Evolutionary conservation across 352 stramenopile genomes (phyloP), one percentile per base, ranked within the genome.

Genomic region (Phytopythium ostracodes): DNA sequence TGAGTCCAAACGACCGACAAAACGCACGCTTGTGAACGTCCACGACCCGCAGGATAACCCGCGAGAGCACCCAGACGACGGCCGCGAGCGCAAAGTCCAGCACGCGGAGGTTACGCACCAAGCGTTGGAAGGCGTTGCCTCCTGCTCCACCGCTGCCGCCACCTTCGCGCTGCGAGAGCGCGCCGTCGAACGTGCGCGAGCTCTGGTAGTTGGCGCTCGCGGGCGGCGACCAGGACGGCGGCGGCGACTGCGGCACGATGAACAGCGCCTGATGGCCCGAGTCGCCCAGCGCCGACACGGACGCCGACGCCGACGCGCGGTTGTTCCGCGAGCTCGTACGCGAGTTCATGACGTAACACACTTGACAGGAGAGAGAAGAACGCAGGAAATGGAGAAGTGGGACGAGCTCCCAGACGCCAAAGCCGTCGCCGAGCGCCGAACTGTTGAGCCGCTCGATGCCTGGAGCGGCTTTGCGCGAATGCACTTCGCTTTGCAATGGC

Each of bases 11-110:
- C 42, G 42, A 47, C 42, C 42, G 18, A 18, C 42, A 9, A 44
- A 43, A 52, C 71, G 62, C 70, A 79, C 71, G 71, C 62, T 79
- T 62, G 4, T 67, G 65, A 17, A 79, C 68, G 29, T 79, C 55
- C 53, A 74, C 71, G 33, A 69, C 68, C n/a, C 64, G 60, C 43
- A 76, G 73, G 63, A 76, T 70, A 53, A 76, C 59, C 59, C 69
- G 63, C 14, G 71, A 70, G 14, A 79, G 68, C 38, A 67, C 65
- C 40, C 75, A 77, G 64, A 77, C 73, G 20, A 77, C 25, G 35
- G 67, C 59, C 25, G 70, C 70, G 42, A 75, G 67, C 25, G 57
- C 64, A 50, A 80, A 80, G 56, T 80, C 72, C 1, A 62, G 31
- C 27, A 70, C 33, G 22, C 72, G 70, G 42, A 66, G 75, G 52